phyloP scores from a whole-genome alignment of 805 yeast species.

The Wickerhamomyces silvicola region DNA sequence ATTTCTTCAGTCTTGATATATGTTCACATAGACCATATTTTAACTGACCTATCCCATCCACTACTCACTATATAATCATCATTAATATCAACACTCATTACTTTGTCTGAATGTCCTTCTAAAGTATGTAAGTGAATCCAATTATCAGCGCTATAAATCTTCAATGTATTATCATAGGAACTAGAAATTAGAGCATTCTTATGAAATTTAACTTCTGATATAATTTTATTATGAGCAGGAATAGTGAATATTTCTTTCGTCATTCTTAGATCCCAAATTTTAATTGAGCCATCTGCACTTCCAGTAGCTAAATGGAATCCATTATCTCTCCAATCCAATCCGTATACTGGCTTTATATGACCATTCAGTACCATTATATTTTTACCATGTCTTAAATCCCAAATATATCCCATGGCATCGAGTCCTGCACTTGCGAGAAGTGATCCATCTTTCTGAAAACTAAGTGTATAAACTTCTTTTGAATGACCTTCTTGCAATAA shows the following conservation, averaged over 20 bases:
- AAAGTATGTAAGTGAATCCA: constrained; percentile 56
- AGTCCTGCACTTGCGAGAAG: constrained; percentile 70
- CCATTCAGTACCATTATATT: constrained; percentile 51
- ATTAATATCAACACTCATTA: constrained; percentile 61
- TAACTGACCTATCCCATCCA: constrained; percentile 83
- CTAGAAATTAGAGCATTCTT: constrained; percentile 43
- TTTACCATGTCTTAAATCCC: constrained; percentile 85
- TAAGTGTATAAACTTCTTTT: constrained; percentile 56
- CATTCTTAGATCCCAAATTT: constrained; percentile 81
- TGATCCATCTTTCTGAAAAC: constrained; percentile 74
- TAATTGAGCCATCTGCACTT: constrained; percentile 72
- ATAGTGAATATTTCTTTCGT: constrained; percentile 39
- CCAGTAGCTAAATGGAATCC: constrained; percentile 78
- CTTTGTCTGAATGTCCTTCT: constrained; percentile 57
- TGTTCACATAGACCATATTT: constrained; percentile 42
- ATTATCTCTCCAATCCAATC: constrained; percentile 67
- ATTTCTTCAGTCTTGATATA: not conserved
- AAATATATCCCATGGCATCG: constrained; percentile 65
- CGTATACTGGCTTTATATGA: constrained; percentile 67
- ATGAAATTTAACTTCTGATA: constrained; percentile 56
- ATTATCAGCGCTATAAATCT: constrained; percentile 59
- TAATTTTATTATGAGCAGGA: constrained; percentile 69
- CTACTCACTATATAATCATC: constrained; percentile 46
- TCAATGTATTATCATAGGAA: constrained; percentile 67
- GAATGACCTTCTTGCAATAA: constrained; percentile 82